These are phyloP conservation scores for Omphalotus olearius DNA, from an alignment of 1,284 basidiomycete species.

Conservation along the genomic window DNA sequence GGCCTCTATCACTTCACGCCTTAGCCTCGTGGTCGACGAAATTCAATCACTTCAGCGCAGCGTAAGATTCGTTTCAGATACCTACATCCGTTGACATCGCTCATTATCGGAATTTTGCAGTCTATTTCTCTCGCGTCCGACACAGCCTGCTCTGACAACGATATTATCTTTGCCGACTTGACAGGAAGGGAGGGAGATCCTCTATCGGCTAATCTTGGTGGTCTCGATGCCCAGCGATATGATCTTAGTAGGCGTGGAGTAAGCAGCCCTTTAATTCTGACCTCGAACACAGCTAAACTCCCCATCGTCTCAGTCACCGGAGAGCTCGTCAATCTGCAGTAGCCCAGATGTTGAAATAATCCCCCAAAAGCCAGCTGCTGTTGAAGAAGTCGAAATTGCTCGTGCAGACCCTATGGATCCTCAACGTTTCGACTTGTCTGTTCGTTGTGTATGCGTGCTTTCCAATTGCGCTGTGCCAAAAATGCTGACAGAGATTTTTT, in stretches of 20 bases:
- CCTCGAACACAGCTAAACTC: not conserved
- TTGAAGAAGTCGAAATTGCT: not conserved
- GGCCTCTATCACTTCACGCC: too few species aligned
- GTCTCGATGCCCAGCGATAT: constrained; percentile 2
- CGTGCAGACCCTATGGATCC: constrained; percentile 2
- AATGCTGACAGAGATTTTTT: not conserved
- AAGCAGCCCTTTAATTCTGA: not conserved
- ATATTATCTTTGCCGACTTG: not conserved
- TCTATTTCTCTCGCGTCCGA: not conserved
- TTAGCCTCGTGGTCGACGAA: too few species aligned
- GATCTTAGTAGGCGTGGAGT: constrained; percentile 2
- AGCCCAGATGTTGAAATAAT: not conserved
- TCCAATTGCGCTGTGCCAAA: not conserved
- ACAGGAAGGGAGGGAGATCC: not conserved
- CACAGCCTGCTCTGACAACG: not conserved
- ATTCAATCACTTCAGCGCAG: not conserved
- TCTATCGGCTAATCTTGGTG: not conserved
- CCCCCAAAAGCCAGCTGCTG: not conserved
- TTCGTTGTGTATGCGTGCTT: not conserved
- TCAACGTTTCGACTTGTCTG: constrained; percentile 4
- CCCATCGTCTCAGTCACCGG: not conserved
- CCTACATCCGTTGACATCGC: not conserved
- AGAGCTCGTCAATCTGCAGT: not conserved
- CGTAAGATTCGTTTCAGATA: not conserved
- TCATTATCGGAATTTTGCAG: not conserved